Evolutionary conservation across 2,329 filamentous ascomycete genomes (phyloP).

Genomic region (Cordyceps cateniannulata): DNA sequence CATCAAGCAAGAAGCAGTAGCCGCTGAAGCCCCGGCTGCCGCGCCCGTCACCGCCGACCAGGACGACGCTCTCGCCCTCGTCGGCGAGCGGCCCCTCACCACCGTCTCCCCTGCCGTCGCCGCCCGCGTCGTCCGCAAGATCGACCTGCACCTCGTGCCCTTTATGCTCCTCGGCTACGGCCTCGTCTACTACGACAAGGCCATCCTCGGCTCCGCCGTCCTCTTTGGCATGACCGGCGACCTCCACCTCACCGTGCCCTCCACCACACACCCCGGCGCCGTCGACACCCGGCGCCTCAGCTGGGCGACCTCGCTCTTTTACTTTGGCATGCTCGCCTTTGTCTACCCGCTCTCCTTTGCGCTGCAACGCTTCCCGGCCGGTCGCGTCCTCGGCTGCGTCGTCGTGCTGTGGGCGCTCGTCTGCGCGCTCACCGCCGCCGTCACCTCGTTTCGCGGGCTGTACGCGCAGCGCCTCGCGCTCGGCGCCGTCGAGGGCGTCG

Average conservation of each 20-base stretch:
- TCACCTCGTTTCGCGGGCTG: constrained; percentile 56
- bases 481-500: constrained; percentile 55
- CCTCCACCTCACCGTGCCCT: constrained; percentile 50
- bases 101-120: constrained; percentile 48
- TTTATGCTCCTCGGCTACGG: constrained; percentile 53
- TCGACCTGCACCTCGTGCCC: constrained; percentile 61
- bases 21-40: neutral
- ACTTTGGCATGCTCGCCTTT: constrained; percentile 71
- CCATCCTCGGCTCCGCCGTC: constrained; percentile 65
- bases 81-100: constrained; percentile 43
- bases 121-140: constrained; percentile 55
- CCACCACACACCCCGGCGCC: constrained; percentile 24
- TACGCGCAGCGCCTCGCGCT: constrained; percentile 62
- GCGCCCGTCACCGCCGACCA: neutral
- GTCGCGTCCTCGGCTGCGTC: constrained; percentile 55
- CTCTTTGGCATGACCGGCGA: constrained; percentile 73
- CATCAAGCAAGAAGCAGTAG: neutral
- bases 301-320: constrained; percentile 75
- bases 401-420: constrained; percentile 61
- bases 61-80: constrained; percentile 52
- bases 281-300: constrained; percentile 61
- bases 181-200: constrained; percentile 46
- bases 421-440: constrained; percentile 63
- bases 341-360: constrained; percentile 68
- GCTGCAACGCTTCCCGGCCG: constrained; percentile 60